Evolutionary conservation across 2,329 filamentous ascomycete genomes (phyloP).

Genomic region (Calycina marina): DNA sequence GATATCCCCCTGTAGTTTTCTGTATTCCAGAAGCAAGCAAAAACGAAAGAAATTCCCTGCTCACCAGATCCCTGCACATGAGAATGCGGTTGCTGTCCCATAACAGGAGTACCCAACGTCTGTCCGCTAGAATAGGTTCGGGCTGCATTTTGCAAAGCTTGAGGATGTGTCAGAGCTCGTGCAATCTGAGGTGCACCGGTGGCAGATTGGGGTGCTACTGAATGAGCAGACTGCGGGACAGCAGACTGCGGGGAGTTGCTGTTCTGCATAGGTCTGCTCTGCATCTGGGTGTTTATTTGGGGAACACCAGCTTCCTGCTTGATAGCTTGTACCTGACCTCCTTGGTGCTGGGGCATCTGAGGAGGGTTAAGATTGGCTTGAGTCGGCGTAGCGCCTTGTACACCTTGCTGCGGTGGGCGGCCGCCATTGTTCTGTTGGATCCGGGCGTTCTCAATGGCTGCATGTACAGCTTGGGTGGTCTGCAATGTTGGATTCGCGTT

Average conservation of each 20-base stretch:
- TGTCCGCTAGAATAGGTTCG: constrained; percentile 21
- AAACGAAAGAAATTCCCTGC: no score
- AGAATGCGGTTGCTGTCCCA: constrained; percentile 20
- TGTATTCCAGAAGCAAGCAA: no score
- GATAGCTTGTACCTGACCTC: constrained; percentile 10
- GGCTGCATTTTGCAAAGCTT: constrained; percentile 20
- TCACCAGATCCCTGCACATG: no score
- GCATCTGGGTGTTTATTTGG: constrained; percentile 18
- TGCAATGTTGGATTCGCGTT: constrained; percentile 17
- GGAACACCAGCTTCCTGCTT: constrained; percentile 17
- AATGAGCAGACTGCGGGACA: constrained; percentile 18
- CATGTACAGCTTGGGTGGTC: constrained; percentile 22
- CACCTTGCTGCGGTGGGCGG: constrained; percentile 16
- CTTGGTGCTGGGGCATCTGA: constrained; percentile 9
- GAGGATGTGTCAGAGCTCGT: constrained; percentile 19
- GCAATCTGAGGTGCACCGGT: constrained; percentile 11
- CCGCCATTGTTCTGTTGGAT: constrained; percentile 21
- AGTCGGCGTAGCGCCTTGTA: constrained; percentile 8
- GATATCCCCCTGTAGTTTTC: no score
- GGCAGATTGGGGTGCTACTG: constrained; percentile 15
- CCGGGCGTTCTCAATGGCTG: constrained; percentile 22
- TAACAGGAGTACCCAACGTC: constrained; percentile 14
- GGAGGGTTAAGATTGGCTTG: constrained; percentile 11
- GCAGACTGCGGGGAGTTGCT: constrained; percentile 20
- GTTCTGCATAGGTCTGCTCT: constrained; percentile 14